Evolutionary conservation across 2,329 filamentous ascomycete species (phyloP), one percentile per base, ranked within the genome.

Genomic region (Ascochyta clinopodiicola): DNA sequence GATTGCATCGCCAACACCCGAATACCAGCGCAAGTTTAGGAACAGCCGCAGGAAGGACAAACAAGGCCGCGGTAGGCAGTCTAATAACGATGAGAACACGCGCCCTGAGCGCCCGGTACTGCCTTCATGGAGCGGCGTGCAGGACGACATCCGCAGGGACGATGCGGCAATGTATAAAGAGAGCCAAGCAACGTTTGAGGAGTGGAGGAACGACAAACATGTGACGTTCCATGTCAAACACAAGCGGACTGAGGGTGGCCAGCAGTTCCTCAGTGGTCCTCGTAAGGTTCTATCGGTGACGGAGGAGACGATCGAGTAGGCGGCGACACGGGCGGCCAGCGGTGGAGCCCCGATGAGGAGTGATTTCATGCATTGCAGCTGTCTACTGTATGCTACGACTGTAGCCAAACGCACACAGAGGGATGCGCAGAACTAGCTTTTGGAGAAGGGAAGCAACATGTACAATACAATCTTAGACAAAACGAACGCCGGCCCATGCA

Each of bases 401-500:
- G n/a, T n/a, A 17, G 25, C 13, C 19, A 48, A 29, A 27, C 34
- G 50, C 34, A 22, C 24, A 36, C 13, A 17, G 24, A 6, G 12
- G 15, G 5, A 36, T 8, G 44, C 25, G 27, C 12, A 10, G 22
- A 12, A 48, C 44, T 5, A 46, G 31, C 36, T 56, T 46, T 51
- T 42, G 12, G n/a, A 37, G 13, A 32, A 39, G 29, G 25, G 29
- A 38, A 56, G 19, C 32, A 45, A 42, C 9, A 46, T 39, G 31
- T 56, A 46, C 36, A 43, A 43, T 50, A 46, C 21, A 48, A 39
- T 31, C 38, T 37, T 55, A 45, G 24, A 29, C 35, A 45, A 35
- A 52, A 34, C 17, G 31, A 60, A 60, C 58, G 58, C 58, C 58
- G 27, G 36, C 52, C 56, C 51, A 59, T 57, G 56, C 51, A 44